Percentiles rank a stretch among this genome's conserved stretches.
Evolutionary conservation across 1,284 basidiomycete species (phyloP).

Genomic region (Entoloma clypeatum): DNA sequence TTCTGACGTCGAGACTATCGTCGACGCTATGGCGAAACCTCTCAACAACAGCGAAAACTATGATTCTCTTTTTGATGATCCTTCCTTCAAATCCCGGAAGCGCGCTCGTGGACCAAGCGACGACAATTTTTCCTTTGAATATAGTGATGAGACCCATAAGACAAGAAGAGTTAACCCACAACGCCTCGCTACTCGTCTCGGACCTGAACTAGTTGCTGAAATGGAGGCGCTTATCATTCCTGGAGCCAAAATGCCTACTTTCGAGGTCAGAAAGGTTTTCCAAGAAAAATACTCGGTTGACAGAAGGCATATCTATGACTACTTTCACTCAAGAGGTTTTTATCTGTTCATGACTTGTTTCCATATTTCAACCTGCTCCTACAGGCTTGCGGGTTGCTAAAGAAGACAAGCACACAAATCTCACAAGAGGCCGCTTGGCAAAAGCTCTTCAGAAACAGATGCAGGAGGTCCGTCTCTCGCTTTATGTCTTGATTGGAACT

Average conservation of each 20-base stretch:
- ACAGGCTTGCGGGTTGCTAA: constrained; percentile 63
- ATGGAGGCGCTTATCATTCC: constrained; percentile 62
- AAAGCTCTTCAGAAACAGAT: constrained; percentile 24
- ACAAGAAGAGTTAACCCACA: constrained; percentile 52
- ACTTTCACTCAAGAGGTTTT: constrained; percentile 58
- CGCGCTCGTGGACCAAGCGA: constrained; percentile 22
- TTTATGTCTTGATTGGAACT: too few relatives aligned
- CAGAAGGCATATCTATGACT: constrained; percentile 71
- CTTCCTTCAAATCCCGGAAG: constrained; percentile 17
- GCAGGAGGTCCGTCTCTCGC: constrained; percentile 9
- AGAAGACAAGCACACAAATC: constrained; percentile 56
- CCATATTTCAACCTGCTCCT: constrained; percentile 14
- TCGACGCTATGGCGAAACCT: constrained; percentile 30
- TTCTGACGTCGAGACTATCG: too few relatives aligned
- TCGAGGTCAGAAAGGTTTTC: constrained; percentile 61
- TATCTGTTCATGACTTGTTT: neutral
- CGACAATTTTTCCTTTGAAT: constrained; percentile 24
- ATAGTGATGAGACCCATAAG: constrained; percentile 35
- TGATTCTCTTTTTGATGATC: constrained; percentile 13
- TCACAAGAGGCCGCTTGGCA: constrained; percentile 36
- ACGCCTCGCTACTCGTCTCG: constrained; percentile 60
- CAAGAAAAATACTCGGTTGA: constrained; percentile 66
- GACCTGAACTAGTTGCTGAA: constrained; percentile 60
- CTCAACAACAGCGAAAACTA: constrained; percentile 16
- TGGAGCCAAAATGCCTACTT: constrained; percentile 71